Percentiles rank a stretch among this genome's conserved stretches.
Conservation (phyloP, 2,329 filamentous ascomycete species). For the Xylariomycetidae sp. region DNA sequence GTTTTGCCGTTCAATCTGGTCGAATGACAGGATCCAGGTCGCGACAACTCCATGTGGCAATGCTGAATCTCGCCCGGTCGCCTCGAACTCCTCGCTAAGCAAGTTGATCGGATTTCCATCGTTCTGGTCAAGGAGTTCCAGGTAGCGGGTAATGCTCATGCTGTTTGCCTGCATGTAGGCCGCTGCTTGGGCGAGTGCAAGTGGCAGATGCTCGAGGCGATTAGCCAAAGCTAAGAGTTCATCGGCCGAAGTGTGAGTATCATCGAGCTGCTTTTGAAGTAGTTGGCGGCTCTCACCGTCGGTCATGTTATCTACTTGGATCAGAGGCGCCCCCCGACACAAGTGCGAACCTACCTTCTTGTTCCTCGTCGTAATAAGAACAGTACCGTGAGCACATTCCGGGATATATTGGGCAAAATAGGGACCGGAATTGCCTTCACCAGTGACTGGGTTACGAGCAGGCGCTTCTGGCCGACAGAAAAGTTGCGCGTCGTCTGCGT, state of each 20-base stretch:
- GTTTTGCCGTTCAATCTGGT: constrained; percentile 24
- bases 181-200: constrained; percentile 31
- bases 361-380: constrained; percentile 31
- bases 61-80: constrained; percentile 22
- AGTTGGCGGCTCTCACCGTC: constrained; percentile 20
- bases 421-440: neutral
- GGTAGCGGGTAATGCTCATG: constrained; percentile 20
- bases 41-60: constrained; percentile 20
- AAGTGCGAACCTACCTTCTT: constrained; percentile 24
- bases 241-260: neutral
- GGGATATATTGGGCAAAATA: constrained; percentile 23
- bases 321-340: constrained; percentile 10
- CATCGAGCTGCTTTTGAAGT: constrained; percentile 12
- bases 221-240: constrained; percentile 16
- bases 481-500: constrained; percentile 15
- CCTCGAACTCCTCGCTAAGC: constrained; percentile 27
- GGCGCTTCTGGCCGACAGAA: constrained; percentile 5
- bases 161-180: constrained; percentile 29
- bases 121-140: constrained; percentile 21
- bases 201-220: constrained; percentile 25
- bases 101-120: constrained; percentile 15
- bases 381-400: constrained; percentile 21
- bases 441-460: too few species aligned
- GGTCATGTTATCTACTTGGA: constrained; percentile 26
- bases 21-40: constrained; percentile 32